A percentile compares a stretch with the other conserved stretches of the same genome.
These are phyloP conservation scores for Podospora pseudoanserina DNA, from an alignment of 495 filamentous ascomycete genomes.

Conservation along the genomic window DNA sequence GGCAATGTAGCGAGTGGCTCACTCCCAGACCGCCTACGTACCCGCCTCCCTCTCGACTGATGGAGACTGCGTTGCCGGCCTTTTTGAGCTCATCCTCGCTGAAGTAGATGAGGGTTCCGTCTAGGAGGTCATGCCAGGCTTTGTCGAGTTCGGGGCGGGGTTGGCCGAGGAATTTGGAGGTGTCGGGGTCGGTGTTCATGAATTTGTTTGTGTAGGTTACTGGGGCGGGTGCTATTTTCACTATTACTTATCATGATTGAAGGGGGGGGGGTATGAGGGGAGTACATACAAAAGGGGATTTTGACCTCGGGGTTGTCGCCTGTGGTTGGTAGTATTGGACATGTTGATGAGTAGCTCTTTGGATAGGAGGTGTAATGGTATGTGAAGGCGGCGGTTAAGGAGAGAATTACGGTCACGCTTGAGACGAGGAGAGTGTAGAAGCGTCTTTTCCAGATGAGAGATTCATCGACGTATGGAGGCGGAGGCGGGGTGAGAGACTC, in stretches of 20 bases:
- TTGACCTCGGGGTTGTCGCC: neutral
- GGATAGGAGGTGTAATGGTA: neutral
- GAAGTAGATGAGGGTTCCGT: constrained; percentile 16
- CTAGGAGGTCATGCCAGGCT: constrained; percentile 24
- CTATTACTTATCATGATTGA: neutral
- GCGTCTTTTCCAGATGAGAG: constrained; percentile 2
- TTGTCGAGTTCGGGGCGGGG: constrained; percentile 23
- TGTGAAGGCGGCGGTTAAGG: neutral
- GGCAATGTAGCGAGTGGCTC: constrained; percentile 23
- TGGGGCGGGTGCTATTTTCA: constrained; percentile 16
- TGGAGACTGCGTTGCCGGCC: constrained; percentile 15
- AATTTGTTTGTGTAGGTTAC: constrained; percentile 19
- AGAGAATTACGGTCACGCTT: neutral
- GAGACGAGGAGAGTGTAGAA: constrained; percentile 12
- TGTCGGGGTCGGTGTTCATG: constrained; percentile 14
- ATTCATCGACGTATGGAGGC: neutral
- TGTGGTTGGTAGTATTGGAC: constrained; percentile 3
- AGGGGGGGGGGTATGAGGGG: neutral
- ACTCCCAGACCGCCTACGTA: constrained; percentile 22
- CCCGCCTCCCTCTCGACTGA: constrained; percentile 21
- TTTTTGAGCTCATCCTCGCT: constrained; percentile 15
- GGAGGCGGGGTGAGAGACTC: neutral
- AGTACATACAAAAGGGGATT: constrained; percentile 12
- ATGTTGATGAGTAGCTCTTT: neutral
- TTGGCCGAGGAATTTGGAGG: constrained; percentile 20